Evolutionary conservation across 768 basidiomycete species (phyloP).

Genomic region (Auriculariales sp.): DNA sequence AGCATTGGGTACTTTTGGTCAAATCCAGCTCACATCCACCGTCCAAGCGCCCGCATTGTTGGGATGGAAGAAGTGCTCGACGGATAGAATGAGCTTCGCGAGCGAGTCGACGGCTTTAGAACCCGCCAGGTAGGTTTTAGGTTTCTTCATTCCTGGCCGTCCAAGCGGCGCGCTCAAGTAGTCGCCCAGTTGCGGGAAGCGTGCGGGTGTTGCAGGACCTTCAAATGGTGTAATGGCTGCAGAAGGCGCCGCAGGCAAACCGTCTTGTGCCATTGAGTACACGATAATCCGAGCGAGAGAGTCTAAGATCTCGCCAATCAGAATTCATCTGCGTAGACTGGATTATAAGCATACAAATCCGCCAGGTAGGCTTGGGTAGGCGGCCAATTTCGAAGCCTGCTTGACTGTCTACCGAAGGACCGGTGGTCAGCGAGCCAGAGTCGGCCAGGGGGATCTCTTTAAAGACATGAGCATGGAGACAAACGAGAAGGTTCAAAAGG

Average conservation of each 20-base stretch:
- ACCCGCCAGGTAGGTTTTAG: conserved; percentile 59
- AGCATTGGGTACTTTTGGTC: conserved; percentile 5
- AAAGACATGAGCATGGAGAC: conserved; percentile 2
- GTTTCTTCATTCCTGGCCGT: conserved; percentile 25
- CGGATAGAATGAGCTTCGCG: conserved; percentile 71
- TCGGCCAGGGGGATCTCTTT: conserved; percentile 61
- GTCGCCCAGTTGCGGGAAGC: conserved; percentile 28
- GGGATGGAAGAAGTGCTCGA: conserved; percentile 85
- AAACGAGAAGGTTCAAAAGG: conserved; percentile 11
- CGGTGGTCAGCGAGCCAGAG: conserved; percentile 59
- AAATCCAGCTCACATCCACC: conserved; percentile 35
- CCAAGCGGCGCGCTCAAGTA: conserved; percentile 44
- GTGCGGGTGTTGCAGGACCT: conserved; percentile 27
- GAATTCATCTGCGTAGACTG: background rate
- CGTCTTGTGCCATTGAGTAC: conserved; percentile 71
- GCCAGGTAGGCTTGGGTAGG: conserved; percentile 57
- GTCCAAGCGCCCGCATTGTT: conserved; percentile 80
- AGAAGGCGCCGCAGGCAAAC: conserved; percentile 40
- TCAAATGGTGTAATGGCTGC: conserved; percentile 50
- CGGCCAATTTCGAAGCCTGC: conserved; percentile 62
- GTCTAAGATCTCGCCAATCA: conserved; percentile 22
- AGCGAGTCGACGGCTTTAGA: conserved; percentile 76
- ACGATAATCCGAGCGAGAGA: conserved; percentile 77
- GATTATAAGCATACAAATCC: conserved; percentile 38
- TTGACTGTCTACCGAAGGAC: conserved; percentile 58